Percentiles rank a stretch among this genome's conserved stretches.
These are phyloP conservation scores for Diutina ranongensis DNA, from an alignment of 1,139 yeast species.

Conservation along the genomic window DNA sequence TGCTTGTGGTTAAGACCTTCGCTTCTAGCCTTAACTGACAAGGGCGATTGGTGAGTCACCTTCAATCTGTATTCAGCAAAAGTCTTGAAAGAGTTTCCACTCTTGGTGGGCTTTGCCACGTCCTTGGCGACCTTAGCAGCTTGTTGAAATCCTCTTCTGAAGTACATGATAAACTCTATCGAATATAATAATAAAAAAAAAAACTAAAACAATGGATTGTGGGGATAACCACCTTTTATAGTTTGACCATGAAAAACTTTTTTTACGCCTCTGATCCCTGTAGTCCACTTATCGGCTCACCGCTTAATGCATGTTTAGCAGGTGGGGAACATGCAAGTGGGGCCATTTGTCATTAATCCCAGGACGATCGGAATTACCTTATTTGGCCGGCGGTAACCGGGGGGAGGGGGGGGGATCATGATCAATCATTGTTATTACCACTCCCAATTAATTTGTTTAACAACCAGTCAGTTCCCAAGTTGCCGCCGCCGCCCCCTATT, in stretches of 20 bases:
- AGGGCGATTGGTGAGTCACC: slow-evolving; percentile 40
- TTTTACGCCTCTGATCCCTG: not conserved
- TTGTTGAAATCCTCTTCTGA: slow-evolving; percentile 5
- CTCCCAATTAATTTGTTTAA: no score
- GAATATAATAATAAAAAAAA: not conserved
- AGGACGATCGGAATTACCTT: not conserved
- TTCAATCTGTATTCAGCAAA: slow-evolving; percentile 48
- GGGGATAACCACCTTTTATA: not conserved
- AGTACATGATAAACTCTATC: not conserved
- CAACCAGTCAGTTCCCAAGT: no score
- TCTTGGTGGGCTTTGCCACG: slow-evolving; percentile 1
- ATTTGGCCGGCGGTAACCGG: not conserved
- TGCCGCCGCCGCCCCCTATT: no score
- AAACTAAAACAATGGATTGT: not conserved
- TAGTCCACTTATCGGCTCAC: not conserved
- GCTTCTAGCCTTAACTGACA: slow-evolving; percentile 16
- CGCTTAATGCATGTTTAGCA: slow-evolving; percentile 1
- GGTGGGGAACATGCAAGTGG: slow-evolving; percentile 2
- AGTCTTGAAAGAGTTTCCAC: slow-evolving; percentile 17
- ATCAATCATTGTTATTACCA: no score
- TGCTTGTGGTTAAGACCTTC: not conserved
- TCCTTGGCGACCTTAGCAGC: slow-evolving; percentile 6
- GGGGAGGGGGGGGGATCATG: not conserved
- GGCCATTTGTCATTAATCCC: not conserved
- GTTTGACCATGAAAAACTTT: no score